These are phyloP conservation scores for Aristolochia fimbriata DNA, from an alignment of 164 flowering plant genomes.

Conservation along the genomic window DNA sequence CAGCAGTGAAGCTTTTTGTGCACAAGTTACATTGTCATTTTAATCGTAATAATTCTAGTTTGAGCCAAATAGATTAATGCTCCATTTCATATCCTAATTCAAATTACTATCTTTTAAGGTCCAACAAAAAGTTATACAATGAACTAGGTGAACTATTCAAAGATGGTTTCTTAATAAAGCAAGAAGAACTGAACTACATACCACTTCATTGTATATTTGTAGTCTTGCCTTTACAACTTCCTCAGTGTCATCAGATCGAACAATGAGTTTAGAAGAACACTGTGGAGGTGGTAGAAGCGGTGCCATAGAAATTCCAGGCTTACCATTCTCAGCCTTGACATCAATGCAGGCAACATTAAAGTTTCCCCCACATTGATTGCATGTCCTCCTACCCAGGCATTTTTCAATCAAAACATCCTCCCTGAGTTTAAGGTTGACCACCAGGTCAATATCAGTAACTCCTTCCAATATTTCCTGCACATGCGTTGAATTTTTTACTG, in stretches of 20 bases:
- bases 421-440: slow-evolving; percentile 69
- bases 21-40: too few species aligned
- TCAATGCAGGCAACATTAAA: slow-evolving; percentile 72
- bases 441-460: slow-evolving; percentile 78
- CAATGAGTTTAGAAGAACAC: slow-evolving; percentile 77
- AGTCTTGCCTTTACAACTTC: slow-evolving; percentile 68
- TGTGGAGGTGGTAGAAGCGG: slow-evolving; percentile 82
- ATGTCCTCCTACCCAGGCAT: slow-evolving; percentile 91
- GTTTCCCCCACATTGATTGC: slow-evolving; percentile 78
- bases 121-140: too few species aligned
- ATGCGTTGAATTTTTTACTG: neutral
- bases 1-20: too few species aligned
- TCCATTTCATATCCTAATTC: too few species aligned
- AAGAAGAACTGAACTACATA: slow-evolving; percentile 17
- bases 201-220: slow-evolving; percentile 70
- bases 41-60: too few species aligned
- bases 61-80: too few species aligned
- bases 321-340: slow-evolving; percentile 67
- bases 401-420: slow-evolving; percentile 83
- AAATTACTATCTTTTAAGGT: too few species aligned
- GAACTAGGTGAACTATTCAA: too few species aligned
- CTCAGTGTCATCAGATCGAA: slow-evolving; percentile 84
- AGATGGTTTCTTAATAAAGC: too few species aligned
- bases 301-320: slow-evolving; percentile 69
- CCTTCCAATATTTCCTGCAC: slow-evolving; percentile 85